Evolutionary conservation across 2,329 filamentous ascomycete genomes (phyloP), one percentile per base, ranked within the genome.

Genomic region (Drechslerella dactyloides): DNA sequence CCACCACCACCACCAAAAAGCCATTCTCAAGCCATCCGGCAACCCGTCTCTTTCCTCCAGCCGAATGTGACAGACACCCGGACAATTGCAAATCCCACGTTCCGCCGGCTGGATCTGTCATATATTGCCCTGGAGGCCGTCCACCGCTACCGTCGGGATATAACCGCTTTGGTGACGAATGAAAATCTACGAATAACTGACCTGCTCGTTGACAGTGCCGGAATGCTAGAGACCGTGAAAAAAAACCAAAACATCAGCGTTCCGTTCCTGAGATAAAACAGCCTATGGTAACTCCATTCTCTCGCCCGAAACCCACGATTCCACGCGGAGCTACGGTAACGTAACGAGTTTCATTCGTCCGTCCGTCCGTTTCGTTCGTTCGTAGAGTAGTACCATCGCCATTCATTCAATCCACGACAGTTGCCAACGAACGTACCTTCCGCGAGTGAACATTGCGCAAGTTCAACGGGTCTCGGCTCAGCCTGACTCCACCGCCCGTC

Each of bases 401-500:
- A n/a, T n/a, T n/a, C n/a, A n/a, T n/a, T n/a, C n/a, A n/a, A n/a
- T n/a, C n/a, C n/a, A n/a, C n/a, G n/a, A n/a, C 10, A 37, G 23
- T 15, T 8, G 8, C n/a, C 37, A 15, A 15, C 37, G 51, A 42
- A 61, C 69, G 54, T 63, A 94, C 91, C 89, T 96, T 97, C 84
- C 91, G 89, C 78, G 86, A 88, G 85, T 96, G 89, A 83, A 89
- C 84, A 89, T 97, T 97, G 82, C 84, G 86, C 83, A 97, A 83
- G 87, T 97, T 97, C 77, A 96, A 84, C 78, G 92, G 91, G 81
- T 97, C 93, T 78, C 90, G 89, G 78, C 93, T 97, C 86, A 97
- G 91, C 83, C 91, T 90, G 78, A 90, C 84, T 81, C 91, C 90
- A 80, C 90, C 92, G 79, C 84, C 85, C 78, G 83, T 83, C 81